Evolutionary conservation across 805 yeast species (phyloP).

Genomic region (Pichia insulana): DNA sequence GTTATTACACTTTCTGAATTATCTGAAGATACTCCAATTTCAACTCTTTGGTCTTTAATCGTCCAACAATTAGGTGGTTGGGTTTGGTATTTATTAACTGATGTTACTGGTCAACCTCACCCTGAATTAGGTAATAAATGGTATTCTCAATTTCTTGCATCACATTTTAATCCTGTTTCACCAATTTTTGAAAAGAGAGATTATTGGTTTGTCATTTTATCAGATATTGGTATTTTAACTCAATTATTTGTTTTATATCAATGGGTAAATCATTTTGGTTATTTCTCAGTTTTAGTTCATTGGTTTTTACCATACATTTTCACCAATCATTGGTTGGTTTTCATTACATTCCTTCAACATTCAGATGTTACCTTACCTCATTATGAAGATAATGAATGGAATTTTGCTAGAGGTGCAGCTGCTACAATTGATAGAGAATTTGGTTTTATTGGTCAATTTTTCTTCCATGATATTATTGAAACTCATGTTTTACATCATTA

Average conservation of each 20-base stretch:
- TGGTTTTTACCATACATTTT: conserved; percentile 72
- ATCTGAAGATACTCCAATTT: conserved; percentile 68
- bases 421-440: conserved; percentile 81
- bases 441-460: conserved; percentile 68
- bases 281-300: conserved; percentile 51
- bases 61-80: conserved; percentile 75
- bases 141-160: conserved; percentile 37
- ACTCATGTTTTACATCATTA: conserved; percentile 86
- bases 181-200: conserved; percentile 70
- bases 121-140: conserved; percentile 25
- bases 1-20: conserved; percentile 38
- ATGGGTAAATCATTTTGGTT: conserved; percentile 57
- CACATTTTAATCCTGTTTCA: conserved; percentile 66
- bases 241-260: conserved; percentile 46
- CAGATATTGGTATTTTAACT: conserved; percentile 62
- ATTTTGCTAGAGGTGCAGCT: conserved; percentile 83
- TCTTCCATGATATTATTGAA: conserved; percentile 85
- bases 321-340: conserved; percentile 87
- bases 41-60: conserved; percentile 46
- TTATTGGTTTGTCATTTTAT: conserved; percentile 59
- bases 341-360: conserved; percentile 79
- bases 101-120: conserved; percentile 70
- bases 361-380: conserved; percentile 75
- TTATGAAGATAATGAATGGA: conserved; percentile 70
- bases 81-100: conserved; percentile 54